These are phyloP conservation scores for Plasmopara muralis DNA, from an alignment of 352 stramenopile species.

Conservation along the genomic window DNA sequence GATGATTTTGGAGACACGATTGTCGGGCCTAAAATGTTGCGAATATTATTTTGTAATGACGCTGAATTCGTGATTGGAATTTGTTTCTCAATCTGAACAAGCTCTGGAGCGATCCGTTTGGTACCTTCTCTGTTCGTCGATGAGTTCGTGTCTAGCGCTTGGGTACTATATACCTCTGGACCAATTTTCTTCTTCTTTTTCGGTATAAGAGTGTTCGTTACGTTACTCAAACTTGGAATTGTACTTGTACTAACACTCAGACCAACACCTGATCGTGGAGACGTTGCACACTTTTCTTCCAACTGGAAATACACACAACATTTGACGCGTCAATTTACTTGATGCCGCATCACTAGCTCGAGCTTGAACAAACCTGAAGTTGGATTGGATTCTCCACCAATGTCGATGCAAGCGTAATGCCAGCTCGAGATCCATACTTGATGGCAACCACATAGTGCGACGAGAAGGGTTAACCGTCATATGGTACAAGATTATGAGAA, in stretches of 20 bases:
- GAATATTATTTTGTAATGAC: slow-evolving; percentile 74
- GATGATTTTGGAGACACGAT: slow-evolving; percentile 40
- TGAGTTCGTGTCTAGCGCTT: slow-evolving; percentile 9
- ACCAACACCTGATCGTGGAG: slow-evolving; percentile 8
- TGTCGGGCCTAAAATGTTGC: slow-evolving; percentile 63
- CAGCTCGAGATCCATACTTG: slow-evolving; percentile 76
- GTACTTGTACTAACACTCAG: slow-evolving; percentile 7
- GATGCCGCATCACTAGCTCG: slow-evolving; percentile 9
- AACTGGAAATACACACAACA: slow-evolving; percentile 30
- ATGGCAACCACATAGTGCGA: slow-evolving; percentile 1
- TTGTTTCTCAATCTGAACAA: slow-evolving; percentile 28
- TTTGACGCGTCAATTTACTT: background rate
- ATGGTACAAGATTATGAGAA: background rate
- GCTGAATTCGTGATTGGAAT: slow-evolving; percentile 33
- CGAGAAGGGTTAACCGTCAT: background rate
- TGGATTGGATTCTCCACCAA: slow-evolving; percentile 78
- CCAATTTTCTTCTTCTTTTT: slow-evolving; percentile 49
- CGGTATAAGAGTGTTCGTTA: slow-evolving; percentile 49
- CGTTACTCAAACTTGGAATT: slow-evolving; percentile 6
- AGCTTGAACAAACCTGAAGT: slow-evolving; percentile 37
- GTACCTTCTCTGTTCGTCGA: slow-evolving; percentile 46
- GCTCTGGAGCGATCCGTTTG: slow-evolving; percentile 55
- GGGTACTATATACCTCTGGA: slow-evolving; percentile 1
- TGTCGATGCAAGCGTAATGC: slow-evolving; percentile 72
- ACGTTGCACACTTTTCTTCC: slow-evolving; percentile 47